These are phyloP conservation scores for Pythium volutum DNA, from an alignment of 352 stramenopile genomes.

Conservation along the genomic window DNA sequence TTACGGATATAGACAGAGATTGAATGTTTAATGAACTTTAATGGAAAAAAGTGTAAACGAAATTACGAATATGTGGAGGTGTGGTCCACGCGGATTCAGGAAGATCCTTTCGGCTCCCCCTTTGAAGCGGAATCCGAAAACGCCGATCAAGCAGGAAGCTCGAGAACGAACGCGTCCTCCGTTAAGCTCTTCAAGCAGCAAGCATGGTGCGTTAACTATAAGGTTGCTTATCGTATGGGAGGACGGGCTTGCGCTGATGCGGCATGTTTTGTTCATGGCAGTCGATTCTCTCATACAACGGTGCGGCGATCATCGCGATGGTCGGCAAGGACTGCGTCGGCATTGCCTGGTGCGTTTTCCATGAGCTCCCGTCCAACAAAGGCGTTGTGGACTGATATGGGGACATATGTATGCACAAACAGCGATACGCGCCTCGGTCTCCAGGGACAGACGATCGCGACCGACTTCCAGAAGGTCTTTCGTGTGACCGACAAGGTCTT, in stretches of 20 bases:
- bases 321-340: constrained; percentile 98
- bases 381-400: not conserved
- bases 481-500: constrained; percentile 96
- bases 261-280: constrained; percentile 17
- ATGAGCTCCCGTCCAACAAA: not conserved
- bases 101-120: constrained; percentile 18
- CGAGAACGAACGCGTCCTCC: constrained; percentile 4
- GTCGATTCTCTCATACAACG: constrained; percentile 97
- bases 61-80: constrained; percentile 2
- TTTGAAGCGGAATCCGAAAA: constrained; percentile 19
- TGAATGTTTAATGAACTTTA: not conserved
- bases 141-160: constrained; percentile 1
- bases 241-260: constrained; percentile 1
- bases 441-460: constrained; percentile 96
- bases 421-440: constrained; percentile 96
- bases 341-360: constrained; percentile 88
- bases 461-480: constrained; percentile 99
- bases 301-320: constrained; percentile 98
- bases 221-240: not conserved
- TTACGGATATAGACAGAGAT: not conserved
- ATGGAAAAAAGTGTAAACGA: not conserved
- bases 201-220: constrained; percentile 18
- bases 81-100: constrained; percentile 14
- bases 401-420: not conserved
- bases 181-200: not conserved